phyloP scores from a whole-genome alignment of 768 basidiomycete species.

The Lanmaoa pseudosensibilis region DNA sequence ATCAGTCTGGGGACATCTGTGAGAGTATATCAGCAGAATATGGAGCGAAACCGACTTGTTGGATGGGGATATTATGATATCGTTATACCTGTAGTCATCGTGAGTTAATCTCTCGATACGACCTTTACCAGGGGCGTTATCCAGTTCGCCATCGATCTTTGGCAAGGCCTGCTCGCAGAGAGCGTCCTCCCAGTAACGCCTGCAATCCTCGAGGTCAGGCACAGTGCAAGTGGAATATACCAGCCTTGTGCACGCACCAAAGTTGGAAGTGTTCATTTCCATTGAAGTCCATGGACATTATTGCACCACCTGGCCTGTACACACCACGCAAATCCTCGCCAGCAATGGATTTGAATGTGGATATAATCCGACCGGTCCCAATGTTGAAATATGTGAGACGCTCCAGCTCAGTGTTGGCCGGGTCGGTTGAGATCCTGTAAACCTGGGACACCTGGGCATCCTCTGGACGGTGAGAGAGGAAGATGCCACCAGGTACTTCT shows the following conservation, averaged over 20 bases:
- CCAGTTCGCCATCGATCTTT: conserved; percentile 38
- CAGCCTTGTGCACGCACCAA: conserved; percentile 28
- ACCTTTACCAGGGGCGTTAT: conserved; percentile 40
- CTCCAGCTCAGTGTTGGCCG: conserved; percentile 27
- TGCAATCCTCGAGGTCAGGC: conserved; percentile 6
- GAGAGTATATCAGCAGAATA: not conserved
- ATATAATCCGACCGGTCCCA: conserved; percentile 38
- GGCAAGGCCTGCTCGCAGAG: conserved; percentile 29
- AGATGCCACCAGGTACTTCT: conserved; percentile 23
- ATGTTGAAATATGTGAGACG: conserved; percentile 42
- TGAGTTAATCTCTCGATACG: conserved; percentile 45
- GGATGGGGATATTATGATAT: conserved; percentile 33
- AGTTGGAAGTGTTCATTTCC: conserved; percentile 44
- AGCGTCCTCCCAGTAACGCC: conserved; percentile 46
- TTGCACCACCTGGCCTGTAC: conserved; percentile 36
- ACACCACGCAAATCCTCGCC: conserved; percentile 45
- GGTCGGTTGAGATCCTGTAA: conserved; percentile 35
- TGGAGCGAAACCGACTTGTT: conserved; percentile 31
- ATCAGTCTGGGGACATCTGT: conserved; percentile 31
- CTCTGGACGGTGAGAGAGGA: conserved; percentile 41
- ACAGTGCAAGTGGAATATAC: not conserved
- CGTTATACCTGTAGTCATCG: conserved; percentile 35
- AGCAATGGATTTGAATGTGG: conserved; percentile 30
- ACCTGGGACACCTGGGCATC: conserved; percentile 40
- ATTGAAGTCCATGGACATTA: conserved; percentile 42